A percentile compares a stretch with the other conserved stretches of the same genome.
Conservation (phyloP, 2,329 filamentous ascomycete species). For the Colletotrichum sp. region DNA sequence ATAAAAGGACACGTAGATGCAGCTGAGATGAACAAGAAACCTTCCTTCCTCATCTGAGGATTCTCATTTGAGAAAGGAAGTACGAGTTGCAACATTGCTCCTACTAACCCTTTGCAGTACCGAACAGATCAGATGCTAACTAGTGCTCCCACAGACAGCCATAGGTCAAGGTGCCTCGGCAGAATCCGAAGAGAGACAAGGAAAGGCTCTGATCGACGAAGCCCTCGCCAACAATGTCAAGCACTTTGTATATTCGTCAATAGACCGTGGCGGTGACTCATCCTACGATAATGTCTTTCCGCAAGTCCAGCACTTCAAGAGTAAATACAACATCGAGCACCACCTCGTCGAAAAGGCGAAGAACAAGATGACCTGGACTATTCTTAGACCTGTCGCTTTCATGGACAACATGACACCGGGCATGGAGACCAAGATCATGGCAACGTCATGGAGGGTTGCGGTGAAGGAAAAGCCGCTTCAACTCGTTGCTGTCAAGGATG, state of each 20-base stretch:
- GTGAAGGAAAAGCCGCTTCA: slow-evolving; percentile 38
- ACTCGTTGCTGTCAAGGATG: slow-evolving; percentile 44
- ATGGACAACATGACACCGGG: slow-evolving; percentile 55
- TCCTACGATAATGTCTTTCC: slow-evolving; percentile 49
- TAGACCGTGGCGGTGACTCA: slow-evolving; percentile 62
- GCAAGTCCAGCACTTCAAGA: slow-evolving; percentile 67
- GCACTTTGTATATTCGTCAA: slow-evolving; percentile 66
- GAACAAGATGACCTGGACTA: slow-evolving; percentile 59
- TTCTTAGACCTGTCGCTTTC: slow-evolving; percentile 66
- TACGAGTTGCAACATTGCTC: no score
- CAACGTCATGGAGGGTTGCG: slow-evolving; percentile 32
- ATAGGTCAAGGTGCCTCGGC: not conserved
- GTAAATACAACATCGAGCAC: slow-evolving; percentile 65
- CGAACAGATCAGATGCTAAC: not conserved
- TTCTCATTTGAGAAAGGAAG: no score
- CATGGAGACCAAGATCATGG: slow-evolving; percentile 37
- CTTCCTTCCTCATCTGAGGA: no score
- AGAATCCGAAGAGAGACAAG: slow-evolving; percentile 48
- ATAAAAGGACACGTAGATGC: no score
- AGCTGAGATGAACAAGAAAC: no score
- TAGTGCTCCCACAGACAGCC: not conserved
- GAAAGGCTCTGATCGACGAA: slow-evolving; percentile 62
- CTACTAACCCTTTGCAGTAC: no score
- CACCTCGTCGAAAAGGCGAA: slow-evolving; percentile 56
- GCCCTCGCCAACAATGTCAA: slow-evolving; percentile 57